These are phyloP conservation scores for Phyllosticta citrichinensis DNA, from an alignment of 2,329 filamentous ascomycete genomes.

Conservation along the genomic window DNA sequence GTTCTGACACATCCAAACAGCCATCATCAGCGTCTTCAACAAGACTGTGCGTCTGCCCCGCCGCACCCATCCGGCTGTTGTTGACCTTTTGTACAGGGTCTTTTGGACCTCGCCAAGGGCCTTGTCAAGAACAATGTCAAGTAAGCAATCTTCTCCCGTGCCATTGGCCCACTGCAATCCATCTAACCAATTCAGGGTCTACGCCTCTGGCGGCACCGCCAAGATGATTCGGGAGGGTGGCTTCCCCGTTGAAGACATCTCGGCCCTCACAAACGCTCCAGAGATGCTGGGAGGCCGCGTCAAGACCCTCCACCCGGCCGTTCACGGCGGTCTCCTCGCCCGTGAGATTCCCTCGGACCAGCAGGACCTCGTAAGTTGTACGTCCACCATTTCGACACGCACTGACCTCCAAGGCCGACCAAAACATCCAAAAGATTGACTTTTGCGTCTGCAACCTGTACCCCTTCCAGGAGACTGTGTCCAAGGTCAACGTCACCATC, in stretches of 20 bases:
- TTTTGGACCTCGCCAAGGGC: constrained; percentile 85
- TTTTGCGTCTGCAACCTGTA: constrained; percentile 83
- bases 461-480: constrained; percentile 96
- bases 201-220: constrained; percentile 90
- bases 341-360: constrained; percentile 91
- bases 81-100: constrained; percentile 30
- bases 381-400: neutral
- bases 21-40: constrained; percentile 92
- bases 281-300: constrained; percentile 90
- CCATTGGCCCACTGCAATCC: neutral
- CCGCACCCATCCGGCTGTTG: neutral
- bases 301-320: constrained; percentile 94
- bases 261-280: constrained; percentile 84
- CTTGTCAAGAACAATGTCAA: constrained; percentile 82
- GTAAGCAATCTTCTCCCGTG: constrained; percentile 1
- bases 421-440: constrained; percentile 33
- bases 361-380: constrained; percentile 63
- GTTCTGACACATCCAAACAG: constrained; percentile 26
- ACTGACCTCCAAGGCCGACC: constrained; percentile 23
- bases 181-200: constrained; percentile 39
- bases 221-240: constrained; percentile 95
- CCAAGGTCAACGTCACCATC: constrained; percentile 94
- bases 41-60: constrained; percentile 54
- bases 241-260: constrained; percentile 95
- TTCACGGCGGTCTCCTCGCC: constrained; percentile 76